A percentile compares a stretch with the other conserved stretches of the same genome.
Evolutionary conservation across 2,329 filamentous ascomycete genomes (phyloP).

Genomic region (Aspergillus puulaauensis): DNA sequence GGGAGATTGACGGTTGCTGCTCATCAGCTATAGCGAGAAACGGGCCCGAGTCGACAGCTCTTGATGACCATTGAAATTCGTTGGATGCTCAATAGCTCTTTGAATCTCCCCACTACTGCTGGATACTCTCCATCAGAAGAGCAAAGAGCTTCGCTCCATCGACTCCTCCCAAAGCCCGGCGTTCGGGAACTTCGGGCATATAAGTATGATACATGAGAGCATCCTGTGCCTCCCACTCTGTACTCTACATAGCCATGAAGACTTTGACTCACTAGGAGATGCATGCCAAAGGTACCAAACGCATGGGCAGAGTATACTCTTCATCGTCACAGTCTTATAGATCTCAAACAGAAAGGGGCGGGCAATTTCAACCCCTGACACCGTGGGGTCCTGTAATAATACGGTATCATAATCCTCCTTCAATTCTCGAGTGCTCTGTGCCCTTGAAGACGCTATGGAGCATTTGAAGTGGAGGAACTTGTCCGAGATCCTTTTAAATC

Average conservation of each 20-base stretch:
- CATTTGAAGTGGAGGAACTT: background rate
- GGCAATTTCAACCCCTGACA: slow-evolving; percentile 3
- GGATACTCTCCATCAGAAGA: slow-evolving; percentile 1
- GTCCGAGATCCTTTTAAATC: background rate
- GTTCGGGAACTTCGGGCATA: background rate
- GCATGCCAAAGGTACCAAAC: background rate
- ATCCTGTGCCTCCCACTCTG: background rate
- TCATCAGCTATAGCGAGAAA: background rate
- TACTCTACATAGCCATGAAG: background rate
- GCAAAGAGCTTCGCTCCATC: no score
- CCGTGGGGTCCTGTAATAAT: slow-evolving; percentile 5
- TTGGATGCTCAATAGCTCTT: slow-evolving; percentile 10
- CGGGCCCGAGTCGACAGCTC: background rate
- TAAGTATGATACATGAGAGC: background rate
- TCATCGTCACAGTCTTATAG: background rate
- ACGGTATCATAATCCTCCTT: slow-evolving; percentile 5
- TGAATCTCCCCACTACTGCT: slow-evolving; percentile 5
- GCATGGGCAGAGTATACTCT: background rate
- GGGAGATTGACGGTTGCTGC: slow-evolving; percentile 5
- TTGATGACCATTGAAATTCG: slow-evolving; percentile 6
- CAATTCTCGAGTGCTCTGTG: background rate
- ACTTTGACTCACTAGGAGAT: background rate
- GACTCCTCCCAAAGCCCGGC: background rate
- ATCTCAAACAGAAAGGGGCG: slow-evolving; percentile 3
- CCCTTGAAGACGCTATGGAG: background rate